These are phyloP conservation scores for Eimeria zaria DNA, from an alignment of 169 alveolate species.

Conservation along the genomic window DNA sequence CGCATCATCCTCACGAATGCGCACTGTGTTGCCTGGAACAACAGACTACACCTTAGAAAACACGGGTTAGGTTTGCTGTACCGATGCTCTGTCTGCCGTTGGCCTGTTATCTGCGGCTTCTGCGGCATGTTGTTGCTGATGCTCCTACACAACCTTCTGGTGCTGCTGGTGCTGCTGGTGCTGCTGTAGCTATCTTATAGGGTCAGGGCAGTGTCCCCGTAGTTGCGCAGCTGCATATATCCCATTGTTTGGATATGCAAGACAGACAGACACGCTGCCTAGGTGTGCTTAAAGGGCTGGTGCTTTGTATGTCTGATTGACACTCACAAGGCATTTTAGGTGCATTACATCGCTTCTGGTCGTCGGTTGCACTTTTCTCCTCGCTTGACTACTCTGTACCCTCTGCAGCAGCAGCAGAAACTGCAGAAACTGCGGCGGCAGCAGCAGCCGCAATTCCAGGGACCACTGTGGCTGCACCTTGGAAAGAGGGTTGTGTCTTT, in stretches of 20 bases:
- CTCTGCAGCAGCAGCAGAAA: not conserved
- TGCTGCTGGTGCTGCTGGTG: constrained; percentile 2
- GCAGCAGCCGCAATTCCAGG: constrained; percentile 23
- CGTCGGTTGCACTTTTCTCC: not conserved
- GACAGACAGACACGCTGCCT: not conserved
- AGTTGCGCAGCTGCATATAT: too few species aligned
- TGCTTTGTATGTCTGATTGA: not conserved
- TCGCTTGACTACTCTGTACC: not conserved
- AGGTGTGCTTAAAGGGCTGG: too few species aligned
- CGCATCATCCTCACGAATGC: constrained; percentile 90
- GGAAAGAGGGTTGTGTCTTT: not conserved
- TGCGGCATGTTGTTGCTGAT: not conserved
- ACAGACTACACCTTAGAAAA: constrained; percentile 89
- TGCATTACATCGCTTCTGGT: not conserved
- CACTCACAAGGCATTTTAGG: not conserved
- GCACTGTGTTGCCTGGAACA: constrained; percentile 91
- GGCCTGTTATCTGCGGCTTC: not conserved
- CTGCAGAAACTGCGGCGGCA: constrained; percentile 20
- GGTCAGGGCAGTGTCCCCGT: not conserved
- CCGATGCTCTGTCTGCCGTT: not conserved
- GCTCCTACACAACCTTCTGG: not conserved
- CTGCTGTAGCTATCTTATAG: not conserved
- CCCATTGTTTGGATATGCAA: not conserved
- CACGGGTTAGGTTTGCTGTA: constrained; percentile 88
- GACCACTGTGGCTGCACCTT: not conserved